Conservation (phyloP, 2,329 filamentous ascomycete species). For the Aspergillus transmontanensis region DNA sequence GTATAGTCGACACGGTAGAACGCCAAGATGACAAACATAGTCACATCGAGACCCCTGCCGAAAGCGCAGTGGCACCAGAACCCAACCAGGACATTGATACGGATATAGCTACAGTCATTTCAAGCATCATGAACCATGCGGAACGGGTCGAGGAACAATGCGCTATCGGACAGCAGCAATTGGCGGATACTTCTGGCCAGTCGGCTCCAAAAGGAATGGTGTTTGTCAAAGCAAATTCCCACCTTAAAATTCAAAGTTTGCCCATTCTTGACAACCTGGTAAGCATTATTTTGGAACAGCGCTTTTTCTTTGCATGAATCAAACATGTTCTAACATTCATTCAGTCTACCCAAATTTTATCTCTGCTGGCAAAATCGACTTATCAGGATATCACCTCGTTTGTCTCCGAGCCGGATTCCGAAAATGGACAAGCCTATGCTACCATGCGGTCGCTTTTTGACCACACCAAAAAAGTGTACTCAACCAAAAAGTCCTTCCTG, state of each 20-base stretch:
- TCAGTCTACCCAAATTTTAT: slow-evolving; percentile 61
- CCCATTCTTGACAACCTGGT: slow-evolving; percentile 65
- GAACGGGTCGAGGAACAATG: slow-evolving; percentile 45
- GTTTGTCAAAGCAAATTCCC: slow-evolving; percentile 47
- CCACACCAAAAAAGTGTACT: slow-evolving; percentile 65
- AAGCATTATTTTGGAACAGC: slow-evolving; percentile 27
- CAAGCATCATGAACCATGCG: slow-evolving; percentile 47
- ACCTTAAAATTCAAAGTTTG: slow-evolving; percentile 60
- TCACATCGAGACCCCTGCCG: slow-evolving; percentile 23
- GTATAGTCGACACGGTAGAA: slow-evolving; percentile 31
- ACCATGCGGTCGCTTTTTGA: slow-evolving; percentile 65
- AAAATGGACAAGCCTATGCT: slow-evolving; percentile 63
- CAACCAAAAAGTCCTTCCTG: slow-evolving; percentile 58
- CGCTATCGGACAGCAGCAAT: slow-evolving; percentile 37
- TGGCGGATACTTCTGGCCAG: slow-evolving; percentile 31
- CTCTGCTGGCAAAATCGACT: slow-evolving; percentile 58
- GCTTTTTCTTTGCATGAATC: neutral
- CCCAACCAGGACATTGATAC: slow-evolving; percentile 30
- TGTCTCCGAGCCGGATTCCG: slow-evolving; percentile 57
- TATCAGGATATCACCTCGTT: slow-evolving; percentile 61
- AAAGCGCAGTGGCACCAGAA: slow-evolving; percentile 23
- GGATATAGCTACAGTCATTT: slow-evolving; percentile 44
- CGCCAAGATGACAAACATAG: slow-evolving; percentile 23
- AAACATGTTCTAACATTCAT: neutral
- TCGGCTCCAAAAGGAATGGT: slow-evolving; percentile 36